These are phyloP conservation scores for Stylosanthes scabra DNA, from an alignment of 331 rosid genomes.

Conservation along the genomic window DNA sequence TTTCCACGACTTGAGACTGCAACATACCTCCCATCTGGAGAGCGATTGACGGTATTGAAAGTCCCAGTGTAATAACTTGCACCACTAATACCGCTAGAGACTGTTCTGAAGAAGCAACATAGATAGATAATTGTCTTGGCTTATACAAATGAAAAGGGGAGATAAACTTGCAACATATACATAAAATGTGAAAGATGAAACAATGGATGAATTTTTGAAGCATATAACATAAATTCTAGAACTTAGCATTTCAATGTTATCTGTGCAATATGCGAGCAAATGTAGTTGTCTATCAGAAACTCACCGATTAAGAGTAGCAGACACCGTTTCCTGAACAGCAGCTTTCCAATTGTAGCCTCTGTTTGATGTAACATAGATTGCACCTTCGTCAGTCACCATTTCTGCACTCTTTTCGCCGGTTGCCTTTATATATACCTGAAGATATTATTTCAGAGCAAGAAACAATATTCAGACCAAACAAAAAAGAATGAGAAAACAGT, in stretches of 20 bases:
- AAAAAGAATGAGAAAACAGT: neutral
- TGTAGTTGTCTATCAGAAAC: slow-evolving; percentile 35
- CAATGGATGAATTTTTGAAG: slow-evolving; percentile 10
- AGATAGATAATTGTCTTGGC: slow-evolving; percentile 50
- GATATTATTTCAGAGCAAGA: slow-evolving; percentile 15
- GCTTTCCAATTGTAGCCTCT: slow-evolving; percentile 98
- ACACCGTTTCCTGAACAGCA: slow-evolving; percentile 96
- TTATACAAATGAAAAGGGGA: slow-evolving; percentile 4
- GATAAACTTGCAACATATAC: neutral
- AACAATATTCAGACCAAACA: slow-evolving; percentile 1
- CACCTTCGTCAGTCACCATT: slow-evolving; percentile 99
- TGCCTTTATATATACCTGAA: slow-evolving; percentile 93
- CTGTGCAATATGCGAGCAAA: neutral
- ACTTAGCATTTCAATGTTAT: neutral
- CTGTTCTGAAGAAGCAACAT: slow-evolving; percentile 85
- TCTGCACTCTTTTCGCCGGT: slow-evolving; percentile 94
- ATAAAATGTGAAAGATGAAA: slow-evolving; percentile 15
- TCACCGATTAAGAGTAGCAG: slow-evolving; percentile 98
- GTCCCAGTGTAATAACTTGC: slow-evolving; percentile 98
- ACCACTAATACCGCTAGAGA: slow-evolving; percentile 98
- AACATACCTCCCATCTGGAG: slow-evolving; percentile 93
- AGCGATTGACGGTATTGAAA: slow-evolving; percentile 89
- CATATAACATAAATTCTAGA: slow-evolving; percentile 4
- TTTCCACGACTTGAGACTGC: slow-evolving; percentile 99
- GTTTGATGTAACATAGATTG: slow-evolving; percentile 88